Evolutionary conservation across 495 filamentous ascomycete genomes (phyloP).

Genomic region (Aspergillus mulundensis): DNA sequence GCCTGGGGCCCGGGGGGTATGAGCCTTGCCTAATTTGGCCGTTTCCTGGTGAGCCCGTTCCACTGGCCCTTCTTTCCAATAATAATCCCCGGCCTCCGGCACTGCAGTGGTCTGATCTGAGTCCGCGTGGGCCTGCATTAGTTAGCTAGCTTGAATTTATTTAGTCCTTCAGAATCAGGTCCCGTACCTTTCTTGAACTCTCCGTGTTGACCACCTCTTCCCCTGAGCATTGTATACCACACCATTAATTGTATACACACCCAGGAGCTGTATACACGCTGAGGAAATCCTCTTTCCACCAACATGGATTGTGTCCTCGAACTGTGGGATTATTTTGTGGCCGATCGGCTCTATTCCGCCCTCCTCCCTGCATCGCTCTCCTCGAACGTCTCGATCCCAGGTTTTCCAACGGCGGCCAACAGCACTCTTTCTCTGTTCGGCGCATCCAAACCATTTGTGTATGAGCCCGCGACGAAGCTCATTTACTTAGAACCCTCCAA

Average conservation of each 20-base stretch:
- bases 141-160: slow-evolving; percentile 5
- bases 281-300: not conserved
- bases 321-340: slow-evolving; percentile 75
- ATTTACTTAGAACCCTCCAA: slow-evolving; percentile 65
- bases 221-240: too few relatives aligned
- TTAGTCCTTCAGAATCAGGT: not conserved
- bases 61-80: not conserved
- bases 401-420: slow-evolving; percentile 38
- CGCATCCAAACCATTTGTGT: slow-evolving; percentile 51
- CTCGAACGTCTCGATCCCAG: slow-evolving; percentile 42
- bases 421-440: slow-evolving; percentile 40
- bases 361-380: slow-evolving; percentile 59
- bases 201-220: not conserved
- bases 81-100: too few relatives aligned
- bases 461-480: slow-evolving; percentile 68
- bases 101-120: too few relatives aligned
- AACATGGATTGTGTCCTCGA: slow-evolving; percentile 91
- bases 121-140: too few relatives aligned
- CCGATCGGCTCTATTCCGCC: slow-evolving; percentile 74
- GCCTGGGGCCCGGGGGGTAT: too few relatives aligned
- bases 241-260: too few relatives aligned
- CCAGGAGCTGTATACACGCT: too few relatives aligned
- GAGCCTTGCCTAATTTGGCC: too few relatives aligned
- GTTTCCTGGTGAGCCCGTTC: too few relatives aligned
- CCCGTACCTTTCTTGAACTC: not conserved